These are phyloP conservation scores for Trichosporon sp. DNA, from an alignment of 1,284 basidiomycete species.

Conservation along the genomic window DNA sequence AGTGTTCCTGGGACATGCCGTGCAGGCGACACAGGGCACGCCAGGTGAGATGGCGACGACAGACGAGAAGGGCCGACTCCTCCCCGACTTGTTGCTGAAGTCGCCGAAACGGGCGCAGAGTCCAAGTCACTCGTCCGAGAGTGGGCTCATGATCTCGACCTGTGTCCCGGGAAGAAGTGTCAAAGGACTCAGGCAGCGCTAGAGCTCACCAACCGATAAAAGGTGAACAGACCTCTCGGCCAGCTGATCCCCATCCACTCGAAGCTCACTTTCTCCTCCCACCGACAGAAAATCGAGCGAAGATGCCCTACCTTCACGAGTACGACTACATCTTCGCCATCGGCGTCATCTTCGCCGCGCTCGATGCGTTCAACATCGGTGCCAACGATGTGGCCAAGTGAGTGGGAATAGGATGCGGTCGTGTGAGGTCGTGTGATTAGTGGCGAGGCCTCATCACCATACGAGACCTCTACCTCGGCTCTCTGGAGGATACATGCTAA, in stretches of 20 bases:
- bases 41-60: background rate
- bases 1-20: background rate
- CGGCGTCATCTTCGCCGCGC: conserved; percentile 55
- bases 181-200: background rate
- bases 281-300: conserved; percentile 39
- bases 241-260: conserved; percentile 9
- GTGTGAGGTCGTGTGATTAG: conserved; percentile 6
- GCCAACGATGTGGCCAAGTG: conserved; percentile 54
- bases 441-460: background rate
- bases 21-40: background rate
- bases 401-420: conserved; percentile 12
- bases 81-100: background rate
- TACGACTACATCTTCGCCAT: conserved; percentile 60
- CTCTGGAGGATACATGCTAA: conserved; percentile 23
- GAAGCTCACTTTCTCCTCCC: background rate
- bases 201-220: conserved; percentile 2
- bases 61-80: background rate
- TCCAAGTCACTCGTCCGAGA: conserved; percentile 1
- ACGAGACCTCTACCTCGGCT: background rate
- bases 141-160: conserved; percentile 2
- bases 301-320: conserved; percentile 60
- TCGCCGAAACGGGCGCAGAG: background rate
- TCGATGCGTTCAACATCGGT: conserved; percentile 61
- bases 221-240: background rate
- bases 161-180: background rate